phyloP scores from a whole-genome alignment of 371 early-diverging fungal species.

The Apophysomyces trapeziformis region DNA sequence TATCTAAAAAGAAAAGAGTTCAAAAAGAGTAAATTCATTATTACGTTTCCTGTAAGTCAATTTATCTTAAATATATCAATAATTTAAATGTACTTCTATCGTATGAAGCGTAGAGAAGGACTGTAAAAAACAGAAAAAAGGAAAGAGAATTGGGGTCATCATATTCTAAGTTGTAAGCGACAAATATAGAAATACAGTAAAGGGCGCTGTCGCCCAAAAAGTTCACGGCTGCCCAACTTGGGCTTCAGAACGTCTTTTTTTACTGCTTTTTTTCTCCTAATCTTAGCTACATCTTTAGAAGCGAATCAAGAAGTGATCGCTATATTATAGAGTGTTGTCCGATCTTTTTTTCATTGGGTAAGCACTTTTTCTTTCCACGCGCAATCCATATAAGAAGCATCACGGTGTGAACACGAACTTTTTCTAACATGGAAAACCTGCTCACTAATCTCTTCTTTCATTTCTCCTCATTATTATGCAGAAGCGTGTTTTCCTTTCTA shows the following conservation, averaged over 20 bases:
- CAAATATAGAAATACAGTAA: not conserved
- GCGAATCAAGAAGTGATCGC: conserved; percentile 3
- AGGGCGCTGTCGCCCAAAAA: not conserved
- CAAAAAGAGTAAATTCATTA: too few species aligned
- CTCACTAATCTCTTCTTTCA: not conserved
- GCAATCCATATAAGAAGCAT: conserved; percentile 6
- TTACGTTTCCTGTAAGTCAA: too few species aligned
- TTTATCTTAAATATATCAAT: too few species aligned
- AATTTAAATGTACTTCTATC: too few species aligned
- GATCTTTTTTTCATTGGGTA: conserved; percentile 4
- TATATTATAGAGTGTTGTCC: not conserved
- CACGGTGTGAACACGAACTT: conserved; percentile 7
- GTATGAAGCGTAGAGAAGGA: too few species aligned
- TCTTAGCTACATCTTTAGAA: not conserved
- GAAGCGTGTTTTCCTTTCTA: conserved; percentile 10
- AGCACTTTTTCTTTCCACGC: not conserved
- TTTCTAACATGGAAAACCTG: not conserved
- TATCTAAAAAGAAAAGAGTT: too few species aligned
- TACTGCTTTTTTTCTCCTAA: conserved; percentile 9
- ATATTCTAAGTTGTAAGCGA: not conserved
- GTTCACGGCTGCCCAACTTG: not conserved
- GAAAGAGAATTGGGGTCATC: not conserved
- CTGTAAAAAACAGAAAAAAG: not conserved
- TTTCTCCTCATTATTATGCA: conserved; percentile 5
- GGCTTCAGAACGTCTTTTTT: conserved; percentile 7